phyloP scores from a whole-genome alignment of 2,329 filamentous ascomycete species.

The Cordyceps pruinosa region DNA sequence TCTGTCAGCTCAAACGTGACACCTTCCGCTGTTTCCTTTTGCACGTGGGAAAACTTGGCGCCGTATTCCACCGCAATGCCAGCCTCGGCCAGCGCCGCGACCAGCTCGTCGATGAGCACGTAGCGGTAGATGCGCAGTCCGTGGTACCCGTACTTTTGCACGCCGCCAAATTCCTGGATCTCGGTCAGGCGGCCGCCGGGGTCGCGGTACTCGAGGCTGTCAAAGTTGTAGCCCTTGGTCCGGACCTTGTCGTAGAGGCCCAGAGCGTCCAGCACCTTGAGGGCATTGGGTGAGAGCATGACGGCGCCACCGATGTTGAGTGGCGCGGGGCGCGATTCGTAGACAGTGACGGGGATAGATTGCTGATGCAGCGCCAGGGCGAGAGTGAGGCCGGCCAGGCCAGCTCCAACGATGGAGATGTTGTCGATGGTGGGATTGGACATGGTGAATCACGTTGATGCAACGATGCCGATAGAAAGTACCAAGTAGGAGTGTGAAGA shows the following conservation, averaged over 20 bases:
- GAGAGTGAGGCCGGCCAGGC: constrained; percentile 44
- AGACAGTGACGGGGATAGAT: constrained; percentile 42
- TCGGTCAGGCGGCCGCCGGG: constrained; percentile 26
- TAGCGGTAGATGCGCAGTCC: constrained; percentile 48
- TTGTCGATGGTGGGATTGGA: background rate
- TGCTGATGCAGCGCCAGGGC: constrained; percentile 47
- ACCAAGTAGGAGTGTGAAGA: too few relatives aligned
- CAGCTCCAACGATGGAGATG: constrained; percentile 27
- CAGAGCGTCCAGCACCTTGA: constrained; percentile 45
- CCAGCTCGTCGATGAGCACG: constrained; percentile 43
- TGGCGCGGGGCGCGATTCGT: constrained; percentile 40
- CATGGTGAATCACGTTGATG: background rate
- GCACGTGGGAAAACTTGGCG: constrained; percentile 39
- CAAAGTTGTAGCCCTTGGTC: constrained; percentile 43
- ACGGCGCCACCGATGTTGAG: constrained; percentile 47
- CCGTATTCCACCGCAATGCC: constrained; percentile 39
- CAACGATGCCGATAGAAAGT: too few relatives aligned
- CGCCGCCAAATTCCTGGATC: constrained; percentile 41
- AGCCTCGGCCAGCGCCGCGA: constrained; percentile 31
- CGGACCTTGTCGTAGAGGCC: constrained; percentile 40
- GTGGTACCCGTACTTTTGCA: constrained; percentile 43
- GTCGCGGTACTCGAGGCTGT: constrained; percentile 40
- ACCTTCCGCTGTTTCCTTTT: constrained; percentile 29
- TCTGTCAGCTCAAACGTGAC: constrained; percentile 43
- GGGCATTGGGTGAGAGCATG: constrained; percentile 53